These are phyloP conservation scores for Rubus idaeus DNA, from an alignment of 306 rosid genomes.

Conservation along the genomic window DNA sequence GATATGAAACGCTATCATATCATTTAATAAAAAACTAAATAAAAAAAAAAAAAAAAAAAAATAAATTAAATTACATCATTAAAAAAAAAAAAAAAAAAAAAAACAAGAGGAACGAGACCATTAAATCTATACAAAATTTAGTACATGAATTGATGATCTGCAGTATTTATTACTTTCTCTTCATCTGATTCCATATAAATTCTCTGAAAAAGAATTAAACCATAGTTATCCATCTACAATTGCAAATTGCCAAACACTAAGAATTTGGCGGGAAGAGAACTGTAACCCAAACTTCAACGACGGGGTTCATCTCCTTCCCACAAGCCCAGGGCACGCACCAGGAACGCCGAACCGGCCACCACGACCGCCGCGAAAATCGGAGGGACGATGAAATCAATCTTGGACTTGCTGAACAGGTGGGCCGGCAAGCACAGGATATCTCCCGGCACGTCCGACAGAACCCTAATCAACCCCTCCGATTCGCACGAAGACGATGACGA, in stretches of 20 bases:
- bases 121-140: too few species aligned
- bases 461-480: conserved; percentile 41
- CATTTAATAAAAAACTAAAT: too few species aligned
- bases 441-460: conserved; percentile 69
- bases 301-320: conserved; percentile 44
- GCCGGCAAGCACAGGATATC: conserved; percentile 65
- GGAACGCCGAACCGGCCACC: conserved; percentile 62
- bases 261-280: neutral
- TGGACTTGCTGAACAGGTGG: conserved; percentile 43
- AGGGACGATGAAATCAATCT: conserved; percentile 56
- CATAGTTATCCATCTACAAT: neutral
- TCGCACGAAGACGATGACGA: conserved; percentile 55
- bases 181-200: neutral
- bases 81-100: too few species aligned
- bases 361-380: conserved; percentile 61
- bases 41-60: too few species aligned
- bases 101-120: too few species aligned
- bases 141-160: too few species aligned
- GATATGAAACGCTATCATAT: too few species aligned
- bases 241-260: neutral
- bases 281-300: neutral
- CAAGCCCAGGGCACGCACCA: conserved; percentile 52
- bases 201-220: neutral
- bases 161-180: neutral
- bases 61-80: too few species aligned